Evolutionary conservation across 345 rosid genomes (phyloP), one percentile per base, ranked within the genome.

Genomic region (Gossypium arboreum): DNA sequence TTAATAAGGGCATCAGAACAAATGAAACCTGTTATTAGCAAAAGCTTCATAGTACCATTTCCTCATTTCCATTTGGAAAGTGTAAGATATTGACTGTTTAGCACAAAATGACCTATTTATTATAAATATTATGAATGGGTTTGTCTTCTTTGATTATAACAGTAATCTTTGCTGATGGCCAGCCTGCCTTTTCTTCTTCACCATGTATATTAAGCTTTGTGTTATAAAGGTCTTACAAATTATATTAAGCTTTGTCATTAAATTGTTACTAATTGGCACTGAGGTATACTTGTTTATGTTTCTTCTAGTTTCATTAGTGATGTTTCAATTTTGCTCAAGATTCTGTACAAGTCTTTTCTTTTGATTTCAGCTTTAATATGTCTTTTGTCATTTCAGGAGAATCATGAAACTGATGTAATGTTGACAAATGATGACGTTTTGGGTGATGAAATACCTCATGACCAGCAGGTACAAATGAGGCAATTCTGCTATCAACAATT

Each of bases 341-440:
- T 48, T 68, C 60, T 47, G 18, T 41, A 17, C 1, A 73, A 50
- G 27, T 47, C 61, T 67, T 51, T 58, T 73, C 68, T 76, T 50
- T 71, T 68, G 76, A 48, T 75, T 76, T 70, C 58, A 58, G 75
- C 79, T 79, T 78, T 57, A 12, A 55, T 27, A 27, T 48, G 34
- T 20, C 48, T 69, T 17, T 71, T 70, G n/a, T 74, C 62, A 48
- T 77, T 77, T 78, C 88, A 95, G 98, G 96, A 85, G 62, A 85
- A 85, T 80, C 85, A 75, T 65, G 96, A 83, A 79, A 73, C 79
- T 47, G 89, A 85, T 73, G 85, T 76, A 13, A 66, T 64, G 66
- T 87, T 95, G 96, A 90, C 98, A 64, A 95, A 93, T 90, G 96
- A 95, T 85, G 98, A 95, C 82, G 77, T 93, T 79, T 82, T 95